Evolutionary conservation across 495 filamentous ascomycete species (phyloP).

Genomic region (Immersiella caudata): DNA sequence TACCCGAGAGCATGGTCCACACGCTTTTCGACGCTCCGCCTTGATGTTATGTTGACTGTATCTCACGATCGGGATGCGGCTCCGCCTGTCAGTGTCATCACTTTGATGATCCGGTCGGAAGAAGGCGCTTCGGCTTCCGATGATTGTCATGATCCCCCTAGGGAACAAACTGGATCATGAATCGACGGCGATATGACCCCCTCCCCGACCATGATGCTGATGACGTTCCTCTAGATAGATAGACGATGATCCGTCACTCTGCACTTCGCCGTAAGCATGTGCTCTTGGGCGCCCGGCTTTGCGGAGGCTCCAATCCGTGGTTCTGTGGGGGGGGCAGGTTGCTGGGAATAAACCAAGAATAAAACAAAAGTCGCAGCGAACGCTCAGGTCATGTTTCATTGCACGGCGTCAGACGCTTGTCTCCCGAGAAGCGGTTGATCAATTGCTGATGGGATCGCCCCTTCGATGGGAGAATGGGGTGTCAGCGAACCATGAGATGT

Average conservation of each 20-base stretch:
- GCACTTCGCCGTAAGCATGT: neutral
- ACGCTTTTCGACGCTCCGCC: neutral
- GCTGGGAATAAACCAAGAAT: neutral
- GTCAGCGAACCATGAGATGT: neutral
- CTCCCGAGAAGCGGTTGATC: neutral
- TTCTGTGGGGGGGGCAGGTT: neutral
- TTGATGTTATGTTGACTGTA: neutral
- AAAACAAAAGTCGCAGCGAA: neutral
- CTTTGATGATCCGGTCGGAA: neutral
- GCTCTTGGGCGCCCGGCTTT: neutral
- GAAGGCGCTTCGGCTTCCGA: neutral
- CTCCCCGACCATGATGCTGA: neutral
- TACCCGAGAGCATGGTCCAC: neutral
- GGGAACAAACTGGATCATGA: neutral
- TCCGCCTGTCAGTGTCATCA: neutral
- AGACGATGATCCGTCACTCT: too few relatives aligned
- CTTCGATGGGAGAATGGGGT: neutral
- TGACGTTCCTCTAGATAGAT: neutral
- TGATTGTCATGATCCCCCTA: neutral
- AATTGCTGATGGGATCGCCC: conserved; percentile 1
- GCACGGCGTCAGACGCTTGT: conserved; percentile 2
- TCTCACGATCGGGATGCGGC: neutral
- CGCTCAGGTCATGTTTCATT: neutral
- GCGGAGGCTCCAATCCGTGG: conserved; percentile 15
- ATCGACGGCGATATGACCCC: neutral